Evolutionary conservation across 306 rosid species (phyloP).

Genomic region (Cucurbita ficifolia): DNA sequence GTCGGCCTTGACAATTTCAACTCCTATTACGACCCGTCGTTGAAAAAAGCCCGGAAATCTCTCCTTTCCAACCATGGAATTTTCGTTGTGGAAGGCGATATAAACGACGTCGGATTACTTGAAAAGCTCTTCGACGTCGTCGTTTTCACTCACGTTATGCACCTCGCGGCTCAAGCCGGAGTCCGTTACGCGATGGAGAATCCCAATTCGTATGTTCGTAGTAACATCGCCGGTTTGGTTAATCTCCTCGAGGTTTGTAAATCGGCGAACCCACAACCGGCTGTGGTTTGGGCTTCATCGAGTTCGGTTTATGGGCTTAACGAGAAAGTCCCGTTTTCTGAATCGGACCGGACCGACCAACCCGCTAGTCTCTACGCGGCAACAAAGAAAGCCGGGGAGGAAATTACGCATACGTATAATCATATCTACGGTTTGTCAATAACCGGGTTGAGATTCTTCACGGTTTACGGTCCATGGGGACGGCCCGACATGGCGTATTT

Average conservation of each 20-base stretch:
- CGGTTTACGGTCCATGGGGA: constrained; percentile 69
- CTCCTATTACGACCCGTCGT: constrained; percentile 40
- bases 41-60: constrained; percentile 36
- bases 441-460: constrained; percentile 51
- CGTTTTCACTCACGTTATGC: constrained; percentile 10
- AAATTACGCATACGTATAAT: constrained; percentile 52
- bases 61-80: constrained; percentile 30
- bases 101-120: constrained; percentile 37
- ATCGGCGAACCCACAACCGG: constrained; percentile 57
- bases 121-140: constrained; percentile 12
- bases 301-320: constrained; percentile 63
- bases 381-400: constrained; percentile 64
- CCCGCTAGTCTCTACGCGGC: constrained; percentile 69
- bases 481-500: constrained; percentile 25
- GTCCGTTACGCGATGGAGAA: constrained; percentile 31
- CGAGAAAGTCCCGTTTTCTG: constrained; percentile 49
- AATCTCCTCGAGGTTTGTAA: constrained; percentile 47
- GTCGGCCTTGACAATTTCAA: constrained; percentile 59
- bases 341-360: constrained; percentile 42
- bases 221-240: constrained; percentile 58
- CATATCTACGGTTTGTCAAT: constrained; percentile 51
- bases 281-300: constrained; percentile 60
- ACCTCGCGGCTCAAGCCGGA: constrained; percentile 12
- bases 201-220: constrained; percentile 47
- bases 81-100: constrained; percentile 40